Evolutionary conservation across 2,329 filamentous ascomycete genomes (phyloP).

Genomic region (Dactylella cylindrospora): DNA sequence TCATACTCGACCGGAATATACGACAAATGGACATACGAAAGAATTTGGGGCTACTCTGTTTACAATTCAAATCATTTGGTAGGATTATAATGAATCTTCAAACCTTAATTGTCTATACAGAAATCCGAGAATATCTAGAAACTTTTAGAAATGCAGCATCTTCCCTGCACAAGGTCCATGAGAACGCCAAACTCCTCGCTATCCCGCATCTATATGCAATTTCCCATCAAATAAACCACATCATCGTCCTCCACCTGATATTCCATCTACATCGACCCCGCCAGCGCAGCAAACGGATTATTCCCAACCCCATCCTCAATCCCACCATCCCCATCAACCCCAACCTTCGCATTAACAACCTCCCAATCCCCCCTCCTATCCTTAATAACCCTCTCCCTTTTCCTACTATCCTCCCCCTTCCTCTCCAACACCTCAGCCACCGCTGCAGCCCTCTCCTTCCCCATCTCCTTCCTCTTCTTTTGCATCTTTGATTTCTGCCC

Average conservation of each 20-base stretch:
- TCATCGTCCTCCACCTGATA: neutral
- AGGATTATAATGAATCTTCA: too few relatives aligned
- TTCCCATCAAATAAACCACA: neutral
- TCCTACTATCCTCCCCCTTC: conserved; percentile 29
- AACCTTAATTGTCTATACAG: too few relatives aligned
- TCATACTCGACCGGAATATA: too few relatives aligned
- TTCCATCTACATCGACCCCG: conserved; percentile 17
- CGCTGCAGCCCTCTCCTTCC: conserved; percentile 35
- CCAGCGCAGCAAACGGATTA: conserved; percentile 35
- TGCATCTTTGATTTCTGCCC: conserved; percentile 36
- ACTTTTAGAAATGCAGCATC: neutral
- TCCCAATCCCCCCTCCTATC: conserved; percentile 37
- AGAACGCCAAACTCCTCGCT: neutral
- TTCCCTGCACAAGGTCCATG: too few relatives aligned
- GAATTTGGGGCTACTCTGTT: too few relatives aligned
- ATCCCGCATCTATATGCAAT: neutral
- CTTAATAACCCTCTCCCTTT: conserved; percentile 31
- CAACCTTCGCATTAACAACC: conserved; percentile 25
- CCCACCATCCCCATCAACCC: conserved; percentile 13
- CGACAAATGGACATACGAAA: too few relatives aligned
- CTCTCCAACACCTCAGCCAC: conserved; percentile 25
- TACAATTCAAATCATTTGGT: too few relatives aligned
- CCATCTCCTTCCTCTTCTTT: conserved; percentile 33
- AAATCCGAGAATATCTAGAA: neutral
- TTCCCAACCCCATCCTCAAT: conserved; percentile 4